These are phyloP conservation scores for Blastocystis sp. DNA, from an alignment of 352 stramenopile genomes.

Conservation along the genomic window DNA sequence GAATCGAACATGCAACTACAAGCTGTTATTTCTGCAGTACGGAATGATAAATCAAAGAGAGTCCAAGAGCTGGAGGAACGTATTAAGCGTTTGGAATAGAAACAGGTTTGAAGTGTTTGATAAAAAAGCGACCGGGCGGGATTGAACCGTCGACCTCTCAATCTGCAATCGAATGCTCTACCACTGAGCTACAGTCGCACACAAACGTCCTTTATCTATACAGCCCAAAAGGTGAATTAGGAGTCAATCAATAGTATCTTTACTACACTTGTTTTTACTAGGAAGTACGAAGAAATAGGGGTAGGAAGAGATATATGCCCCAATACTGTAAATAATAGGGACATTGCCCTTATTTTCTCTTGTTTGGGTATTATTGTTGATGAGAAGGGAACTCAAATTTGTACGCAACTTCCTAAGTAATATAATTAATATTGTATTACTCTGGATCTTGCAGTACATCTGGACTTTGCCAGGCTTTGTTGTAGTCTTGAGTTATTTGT, in stretches of 20 bases:
- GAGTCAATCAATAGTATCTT: too few relatives aligned
- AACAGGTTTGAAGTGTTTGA: background rate
- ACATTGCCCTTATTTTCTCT: background rate
- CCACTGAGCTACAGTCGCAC: slow-evolving; percentile 39
- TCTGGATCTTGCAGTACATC: slow-evolving; percentile 56
- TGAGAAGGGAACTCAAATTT: slow-evolving; percentile 51
- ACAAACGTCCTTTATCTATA: background rate
- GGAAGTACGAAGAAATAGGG: background rate
- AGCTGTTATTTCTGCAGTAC: background rate
- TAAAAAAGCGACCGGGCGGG: slow-evolving; percentile 39
- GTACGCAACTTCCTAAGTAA: slow-evolving; percentile 57
- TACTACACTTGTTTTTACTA: too few relatives aligned
- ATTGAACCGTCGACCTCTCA: slow-evolving; percentile 57
- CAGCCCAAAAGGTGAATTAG: too few relatives aligned
- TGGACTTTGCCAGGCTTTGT: slow-evolving; percentile 54
- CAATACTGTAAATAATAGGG: background rate
- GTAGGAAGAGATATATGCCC: background rate
- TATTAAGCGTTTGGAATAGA: slow-evolving; percentile 16
- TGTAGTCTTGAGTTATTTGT: slow-evolving; percentile 57
- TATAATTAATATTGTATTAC: slow-evolving; percentile 51
- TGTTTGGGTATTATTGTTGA: background rate
- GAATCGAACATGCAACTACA: slow-evolving; percentile 21
- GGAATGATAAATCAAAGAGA: background rate
- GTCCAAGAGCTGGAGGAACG: background rate
- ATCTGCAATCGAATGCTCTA: slow-evolving; percentile 37